Percentiles rank a stretch among this genome's conserved stretches.
Conservation (phyloP, 192 early-diverging fungal species). For the Backusella sp. region DNA sequence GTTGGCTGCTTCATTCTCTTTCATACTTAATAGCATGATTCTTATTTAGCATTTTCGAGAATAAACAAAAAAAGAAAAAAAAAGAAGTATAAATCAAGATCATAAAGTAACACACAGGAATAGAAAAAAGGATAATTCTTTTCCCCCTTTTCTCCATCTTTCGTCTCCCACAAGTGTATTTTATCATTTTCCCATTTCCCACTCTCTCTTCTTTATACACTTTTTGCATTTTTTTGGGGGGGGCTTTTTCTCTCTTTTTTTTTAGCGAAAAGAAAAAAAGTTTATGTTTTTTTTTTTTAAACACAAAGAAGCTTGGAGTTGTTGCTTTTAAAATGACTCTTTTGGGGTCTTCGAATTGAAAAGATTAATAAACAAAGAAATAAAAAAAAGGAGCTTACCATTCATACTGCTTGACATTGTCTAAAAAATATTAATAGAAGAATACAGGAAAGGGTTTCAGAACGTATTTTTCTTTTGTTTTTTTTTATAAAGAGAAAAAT, state of each 20-base stretch:
- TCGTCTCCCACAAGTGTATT: neutral
- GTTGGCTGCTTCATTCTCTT: neutral
- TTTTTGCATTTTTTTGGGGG: neutral
- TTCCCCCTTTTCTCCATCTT: neutral
- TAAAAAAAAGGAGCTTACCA: neutral
- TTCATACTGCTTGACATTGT: neutral
- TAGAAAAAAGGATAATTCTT: conserved; percentile 2
- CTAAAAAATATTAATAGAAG: neutral
- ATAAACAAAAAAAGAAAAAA: neutral
- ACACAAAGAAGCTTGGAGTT: neutral
- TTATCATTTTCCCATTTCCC: neutral
- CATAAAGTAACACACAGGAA: neutral
- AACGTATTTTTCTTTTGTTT: neutral
- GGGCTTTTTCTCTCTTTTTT: neutral
- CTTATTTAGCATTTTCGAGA: neutral
- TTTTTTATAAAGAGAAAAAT: neutral
- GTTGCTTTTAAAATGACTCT: neutral
- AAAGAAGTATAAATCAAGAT: neutral
- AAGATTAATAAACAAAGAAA: conserved; percentile 1
- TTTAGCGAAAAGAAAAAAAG: neutral
- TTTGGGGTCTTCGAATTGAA: conserved; percentile 3
- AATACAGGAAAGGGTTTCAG: neutral
- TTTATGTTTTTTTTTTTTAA: neutral
- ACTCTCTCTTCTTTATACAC: neutral
- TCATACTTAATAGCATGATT: neutral